Conservation (phyloP, 1,139 yeast species). For the Pichia sp. region DNA sequence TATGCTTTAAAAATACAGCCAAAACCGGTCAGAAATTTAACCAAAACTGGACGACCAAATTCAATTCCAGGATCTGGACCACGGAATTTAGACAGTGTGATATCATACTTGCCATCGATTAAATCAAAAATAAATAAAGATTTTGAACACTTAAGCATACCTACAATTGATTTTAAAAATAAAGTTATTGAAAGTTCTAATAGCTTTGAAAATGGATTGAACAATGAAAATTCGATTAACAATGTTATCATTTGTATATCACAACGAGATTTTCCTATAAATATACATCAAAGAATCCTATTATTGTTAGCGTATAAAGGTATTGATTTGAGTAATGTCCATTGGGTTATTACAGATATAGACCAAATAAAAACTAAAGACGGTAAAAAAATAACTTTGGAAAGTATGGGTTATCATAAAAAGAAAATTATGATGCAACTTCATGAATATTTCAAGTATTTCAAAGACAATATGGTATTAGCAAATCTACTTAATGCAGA, state of each 20-base stretch:
- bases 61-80: slow-evolving; percentile 7
- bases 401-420: slow-evolving; percentile 1
- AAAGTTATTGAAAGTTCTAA: neutral
- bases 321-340: slow-evolving; percentile 4
- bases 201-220: neutral
- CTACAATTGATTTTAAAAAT: neutral
- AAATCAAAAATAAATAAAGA: neutral
- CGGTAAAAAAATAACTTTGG: neutral
- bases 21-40: neutral
- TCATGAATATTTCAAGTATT: neutral
- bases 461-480: neutral
- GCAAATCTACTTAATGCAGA: neutral
- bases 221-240: neutral
- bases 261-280: slow-evolving; percentile 12
- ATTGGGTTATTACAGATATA: slow-evolving; percentile 12
- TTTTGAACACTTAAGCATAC: neutral
- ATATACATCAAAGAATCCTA: slow-evolving; percentile 8
- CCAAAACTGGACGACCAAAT: neutral
- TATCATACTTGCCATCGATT: slow-evolving; percentile 6
- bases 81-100: slow-evolving; percentile 9
- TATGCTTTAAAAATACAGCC: neutral
- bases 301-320: slow-evolving; percentile 2
- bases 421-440: neutral
- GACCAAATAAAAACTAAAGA: slow-evolving; percentile 3
- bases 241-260: slow-evolving; percentile 9